Percentiles rank a stretch among this genome's conserved stretches.
These are phyloP conservation scores for Fragaria iinumae DNA, from an alignment of 306 rosid genomes.

Conservation along the genomic window DNA sequence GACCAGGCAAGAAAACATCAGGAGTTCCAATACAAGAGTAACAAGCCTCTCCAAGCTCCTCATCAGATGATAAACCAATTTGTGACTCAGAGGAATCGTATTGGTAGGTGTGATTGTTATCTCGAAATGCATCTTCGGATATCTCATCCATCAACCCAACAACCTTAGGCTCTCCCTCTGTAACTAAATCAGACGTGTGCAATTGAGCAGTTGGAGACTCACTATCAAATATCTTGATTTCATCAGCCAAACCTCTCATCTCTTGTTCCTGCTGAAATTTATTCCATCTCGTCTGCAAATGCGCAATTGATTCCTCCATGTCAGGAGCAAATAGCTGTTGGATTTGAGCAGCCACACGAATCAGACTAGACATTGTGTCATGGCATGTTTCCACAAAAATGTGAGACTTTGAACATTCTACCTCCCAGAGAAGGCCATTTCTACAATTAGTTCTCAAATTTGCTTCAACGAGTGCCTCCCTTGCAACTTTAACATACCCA, in stretches of 20 bases:
- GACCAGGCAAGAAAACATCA: constrained; percentile 40
- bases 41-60: constrained; percentile 40
- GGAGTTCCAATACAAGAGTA: constrained; percentile 38
- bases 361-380: constrained; percentile 74
- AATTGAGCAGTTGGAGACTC: constrained; percentile 49
- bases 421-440: constrained; percentile 78
- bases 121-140: constrained; percentile 80
- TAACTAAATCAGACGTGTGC: constrained; percentile 31
- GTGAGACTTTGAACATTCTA: constrained; percentile 74
- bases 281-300: constrained; percentile 93
- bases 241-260: constrained; percentile 41
- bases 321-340: constrained; percentile 94
- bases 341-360: constrained; percentile 81
- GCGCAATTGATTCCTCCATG: constrained; percentile 84
- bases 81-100: constrained; percentile 42
- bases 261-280: constrained; percentile 73
- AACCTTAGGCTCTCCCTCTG: constrained; percentile 40
- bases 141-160: constrained; percentile 84
- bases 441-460: constrained; percentile 67
- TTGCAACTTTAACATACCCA: constrained; percentile 83
- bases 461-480: constrained; percentile 80
- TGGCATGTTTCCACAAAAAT: constrained; percentile 72
- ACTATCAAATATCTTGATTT: constrained; percentile 22
- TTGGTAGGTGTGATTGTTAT: constrained; percentile 32
- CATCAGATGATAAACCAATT: constrained; percentile 42